phyloP scores from a whole-genome alignment of 371 early-diverging fungal species.

The Batkoa obscura region DNA sequence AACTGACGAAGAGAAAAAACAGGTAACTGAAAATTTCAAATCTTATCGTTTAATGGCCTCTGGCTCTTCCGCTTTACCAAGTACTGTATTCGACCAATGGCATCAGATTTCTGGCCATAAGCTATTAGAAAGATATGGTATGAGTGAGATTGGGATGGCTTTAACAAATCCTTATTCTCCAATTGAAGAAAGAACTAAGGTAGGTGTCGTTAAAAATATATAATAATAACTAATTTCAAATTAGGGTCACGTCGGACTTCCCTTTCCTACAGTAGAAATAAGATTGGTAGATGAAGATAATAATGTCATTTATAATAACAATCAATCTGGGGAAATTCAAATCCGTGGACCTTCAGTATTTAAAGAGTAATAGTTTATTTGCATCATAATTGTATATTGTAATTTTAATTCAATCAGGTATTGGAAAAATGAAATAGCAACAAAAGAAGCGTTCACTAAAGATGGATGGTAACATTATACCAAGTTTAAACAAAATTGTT shows the following conservation, averaged over 20 bases:
- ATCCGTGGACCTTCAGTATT: conserved; percentile 48
- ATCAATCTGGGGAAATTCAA: conserved; percentile 43
- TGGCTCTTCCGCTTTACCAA: conserved; percentile 60
- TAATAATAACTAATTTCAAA: background rate
- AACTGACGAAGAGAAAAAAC: conserved; percentile 2
- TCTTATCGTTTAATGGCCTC: conserved; percentile 61
- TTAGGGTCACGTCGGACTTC: conserved; percentile 54
- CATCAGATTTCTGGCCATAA: conserved; percentile 39
- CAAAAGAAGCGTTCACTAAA: conserved; percentile 37
- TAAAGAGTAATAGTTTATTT: conserved; percentile 20
- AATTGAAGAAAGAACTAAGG: conserved; percentile 24
- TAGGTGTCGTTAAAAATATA: conserved; percentile 1
- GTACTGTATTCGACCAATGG: conserved; percentile 41
- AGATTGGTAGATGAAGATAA: conserved; percentile 28
- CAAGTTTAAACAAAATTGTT: background rate
- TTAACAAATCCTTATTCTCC: conserved; percentile 39
- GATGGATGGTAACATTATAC: conserved; percentile 37
- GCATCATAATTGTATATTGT: background rate
- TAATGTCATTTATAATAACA: conserved; percentile 24
- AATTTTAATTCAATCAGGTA: conserved; percentile 17
- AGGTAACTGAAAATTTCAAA: conserved; percentile 23
- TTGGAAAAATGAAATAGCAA: conserved; percentile 54
- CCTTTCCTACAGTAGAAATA: conserved; percentile 48
- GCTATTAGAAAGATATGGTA: conserved; percentile 69
- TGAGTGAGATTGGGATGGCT: conserved; percentile 82